A percentile compares a stretch with the other conserved stretches of the same genome.
These are phyloP conservation scores for Pleurozium schreberi DNA, from an alignment of 225 moss, liverwort and hornwort species.

Conservation along the genomic window DNA sequence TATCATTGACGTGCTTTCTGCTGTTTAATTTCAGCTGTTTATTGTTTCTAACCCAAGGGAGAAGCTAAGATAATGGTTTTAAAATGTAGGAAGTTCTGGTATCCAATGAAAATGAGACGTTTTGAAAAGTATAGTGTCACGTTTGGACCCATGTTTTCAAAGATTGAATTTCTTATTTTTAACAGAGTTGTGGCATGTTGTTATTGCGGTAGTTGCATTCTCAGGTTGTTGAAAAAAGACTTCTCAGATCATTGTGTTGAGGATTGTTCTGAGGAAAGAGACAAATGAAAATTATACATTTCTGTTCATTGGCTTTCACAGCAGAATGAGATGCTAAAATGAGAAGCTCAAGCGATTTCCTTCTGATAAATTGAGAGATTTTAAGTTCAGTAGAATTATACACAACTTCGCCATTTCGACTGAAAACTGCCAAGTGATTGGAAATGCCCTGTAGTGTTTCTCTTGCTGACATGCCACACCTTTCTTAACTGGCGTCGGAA, in stretches of 20 bases:
- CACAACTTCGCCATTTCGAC: not conserved
- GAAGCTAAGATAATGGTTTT: not conserved
- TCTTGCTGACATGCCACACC: too few species aligned
- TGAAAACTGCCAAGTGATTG: not conserved
- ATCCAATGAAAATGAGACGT: not conserved
- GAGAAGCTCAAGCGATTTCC: not conserved
- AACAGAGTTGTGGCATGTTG: not conserved
- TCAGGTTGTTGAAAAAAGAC: not conserved
- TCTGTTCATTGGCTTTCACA: too few species aligned
- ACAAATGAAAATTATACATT: too few species aligned
- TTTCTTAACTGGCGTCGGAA: not conserved
- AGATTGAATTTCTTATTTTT: not conserved
- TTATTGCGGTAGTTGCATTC: not conserved
- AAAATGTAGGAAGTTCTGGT: not conserved
- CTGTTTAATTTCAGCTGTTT: not conserved
- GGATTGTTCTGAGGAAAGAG: not conserved
- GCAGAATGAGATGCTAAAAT: not conserved
- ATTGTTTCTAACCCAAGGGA: not conserved
- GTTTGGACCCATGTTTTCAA: too few species aligned
- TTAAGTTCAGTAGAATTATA: too few species aligned
- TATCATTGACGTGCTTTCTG: not conserved
- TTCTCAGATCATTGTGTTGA: not conserved
- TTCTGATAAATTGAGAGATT: not conserved
- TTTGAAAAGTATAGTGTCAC: too few species aligned
- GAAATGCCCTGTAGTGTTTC: not conserved